These are phyloP conservation scores for Trichosanthes cucumerina DNA, from an alignment of 306 rosid species.

Conservation along the genomic window DNA sequence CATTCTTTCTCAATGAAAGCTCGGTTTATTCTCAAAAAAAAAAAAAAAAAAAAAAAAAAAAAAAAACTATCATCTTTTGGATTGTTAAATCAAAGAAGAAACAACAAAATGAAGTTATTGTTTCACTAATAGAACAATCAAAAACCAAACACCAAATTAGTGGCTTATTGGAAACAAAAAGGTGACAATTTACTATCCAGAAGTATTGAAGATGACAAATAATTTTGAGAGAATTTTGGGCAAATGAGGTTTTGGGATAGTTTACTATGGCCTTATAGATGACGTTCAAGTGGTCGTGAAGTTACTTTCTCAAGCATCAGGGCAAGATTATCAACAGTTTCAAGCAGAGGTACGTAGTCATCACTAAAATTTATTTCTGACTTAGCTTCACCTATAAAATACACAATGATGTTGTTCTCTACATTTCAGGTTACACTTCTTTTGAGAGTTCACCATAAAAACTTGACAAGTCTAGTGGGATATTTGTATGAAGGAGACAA, in stretches of 20 bases:
- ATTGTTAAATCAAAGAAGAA: not conserved
- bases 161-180: not conserved
- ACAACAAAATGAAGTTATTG: not conserved
- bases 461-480: slow-evolving; percentile 25
- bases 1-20: no score
- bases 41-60: no score
- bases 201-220: slow-evolving; percentile 19
- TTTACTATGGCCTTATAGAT: slow-evolving; percentile 34
- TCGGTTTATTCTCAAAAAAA: no score
- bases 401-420: not conserved
- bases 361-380: not conserved
- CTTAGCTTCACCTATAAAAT: not conserved
- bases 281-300: slow-evolving; percentile 45
- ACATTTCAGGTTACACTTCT: slow-evolving; percentile 20
- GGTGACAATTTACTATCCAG: not conserved
- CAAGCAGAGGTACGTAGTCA: slow-evolving; percentile 37
- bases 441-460: slow-evolving; percentile 23
- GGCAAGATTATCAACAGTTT: slow-evolving; percentile 39
- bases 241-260: slow-evolving; percentile 44
- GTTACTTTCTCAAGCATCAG: slow-evolving; percentile 37
- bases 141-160: not conserved
- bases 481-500: slow-evolving; percentile 17
- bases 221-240: slow-evolving; percentile 35
- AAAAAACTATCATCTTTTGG: not conserved
- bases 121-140: not conserved